Base-by-base conservation (phyloP, 2,329 filamentous ascomycete species). In the Phialemonium atrogriseum region DNA sequence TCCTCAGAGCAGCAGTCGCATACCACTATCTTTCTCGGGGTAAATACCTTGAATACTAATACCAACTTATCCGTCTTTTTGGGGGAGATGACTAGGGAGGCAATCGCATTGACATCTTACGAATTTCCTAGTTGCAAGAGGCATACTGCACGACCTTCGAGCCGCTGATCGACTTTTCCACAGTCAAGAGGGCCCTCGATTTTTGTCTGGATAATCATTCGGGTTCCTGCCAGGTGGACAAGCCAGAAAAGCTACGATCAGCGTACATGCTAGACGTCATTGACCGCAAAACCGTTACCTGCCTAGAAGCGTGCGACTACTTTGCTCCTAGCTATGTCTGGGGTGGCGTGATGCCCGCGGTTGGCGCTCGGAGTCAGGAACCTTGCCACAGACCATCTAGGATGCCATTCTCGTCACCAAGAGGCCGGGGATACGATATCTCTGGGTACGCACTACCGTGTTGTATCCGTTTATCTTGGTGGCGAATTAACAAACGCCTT, bases 331-430 rank as follows among this genome's bases (percentile, higher is more conserved):
- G 28, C 17, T 35, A 35, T 10, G 28, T 26, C 0, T 35, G 33
- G 33, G 33, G 33, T 6, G 23, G 28, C 1, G 2, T 35, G n/a
- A 32, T 35, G 33, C 8, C 28, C 7, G 33, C 21, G 14, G 16
- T 24, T 0, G 22, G 23, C 3, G 27, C 27, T 10, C 8, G 30
- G 22, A 28, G 20, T 1, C 18, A 35, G 14, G 5, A 10, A 22
- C 34, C 5, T 20, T 38, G 21, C 36, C 36, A 10, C 25, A 24
- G 10, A 38, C 36, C n/a, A 35, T 38, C 15, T 25, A 38, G 32
- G 36, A 38, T 11, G 33, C 36, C 4, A 38, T 38, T 3, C 18
- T 18, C 10, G 33, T 33, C 14, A 38, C 36, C 5, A 29, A 22
- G 11, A 24, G 9, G 12, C 17, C 36, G 10, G 36, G 30, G 7